Conservation (phyloP, 2,329 filamentous ascomycete species). For the Phialophora macrospora region DNA sequence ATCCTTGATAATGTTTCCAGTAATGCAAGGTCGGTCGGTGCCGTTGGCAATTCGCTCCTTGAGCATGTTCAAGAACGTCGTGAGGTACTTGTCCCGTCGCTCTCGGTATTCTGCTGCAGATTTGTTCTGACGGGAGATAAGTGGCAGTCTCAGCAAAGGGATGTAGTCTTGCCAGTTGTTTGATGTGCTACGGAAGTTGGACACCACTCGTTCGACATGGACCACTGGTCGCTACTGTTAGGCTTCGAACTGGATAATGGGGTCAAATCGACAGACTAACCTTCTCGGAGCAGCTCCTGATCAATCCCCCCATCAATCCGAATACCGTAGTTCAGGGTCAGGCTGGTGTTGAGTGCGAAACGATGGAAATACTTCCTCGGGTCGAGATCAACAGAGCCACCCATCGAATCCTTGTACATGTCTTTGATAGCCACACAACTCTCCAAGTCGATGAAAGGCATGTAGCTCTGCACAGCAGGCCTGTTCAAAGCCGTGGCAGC, state of each 20-base stretch:
- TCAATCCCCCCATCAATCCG: conserved; percentile 74
- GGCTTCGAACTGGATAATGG: not conserved
- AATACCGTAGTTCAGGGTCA: conserved; percentile 80
- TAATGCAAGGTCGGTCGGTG: conserved; percentile 71
- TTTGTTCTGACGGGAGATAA: conserved; percentile 62
- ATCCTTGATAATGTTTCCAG: conserved; percentile 72
- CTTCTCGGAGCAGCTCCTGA: conserved; percentile 68
- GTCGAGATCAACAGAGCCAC: conserved; percentile 68
- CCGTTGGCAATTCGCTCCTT: conserved; percentile 66
- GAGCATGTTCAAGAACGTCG: conserved; percentile 62
- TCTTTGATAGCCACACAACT: conserved; percentile 73
- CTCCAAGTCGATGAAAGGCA: conserved; percentile 82
- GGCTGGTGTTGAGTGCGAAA: conserved; percentile 75
- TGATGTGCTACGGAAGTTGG: conserved; percentile 76
- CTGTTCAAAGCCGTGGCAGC: conserved; percentile 79
- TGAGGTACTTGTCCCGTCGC: conserved; percentile 71
- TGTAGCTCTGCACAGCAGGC: conserved; percentile 75
- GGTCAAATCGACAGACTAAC: conserved; percentile 19
- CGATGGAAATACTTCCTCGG: conserved; percentile 75
- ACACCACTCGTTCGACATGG: conserved; percentile 74
- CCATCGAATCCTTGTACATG: conserved; percentile 66
- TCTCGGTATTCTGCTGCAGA: conserved; percentile 68
- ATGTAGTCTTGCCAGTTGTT: conserved; percentile 88
- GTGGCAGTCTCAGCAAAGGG: conserved; percentile 69
- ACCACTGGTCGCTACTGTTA: conserved; percentile 56